Evolutionary conservation across 2,329 filamentous ascomycete genomes (phyloP).

Genomic region (Septoria petroselini): DNA sequence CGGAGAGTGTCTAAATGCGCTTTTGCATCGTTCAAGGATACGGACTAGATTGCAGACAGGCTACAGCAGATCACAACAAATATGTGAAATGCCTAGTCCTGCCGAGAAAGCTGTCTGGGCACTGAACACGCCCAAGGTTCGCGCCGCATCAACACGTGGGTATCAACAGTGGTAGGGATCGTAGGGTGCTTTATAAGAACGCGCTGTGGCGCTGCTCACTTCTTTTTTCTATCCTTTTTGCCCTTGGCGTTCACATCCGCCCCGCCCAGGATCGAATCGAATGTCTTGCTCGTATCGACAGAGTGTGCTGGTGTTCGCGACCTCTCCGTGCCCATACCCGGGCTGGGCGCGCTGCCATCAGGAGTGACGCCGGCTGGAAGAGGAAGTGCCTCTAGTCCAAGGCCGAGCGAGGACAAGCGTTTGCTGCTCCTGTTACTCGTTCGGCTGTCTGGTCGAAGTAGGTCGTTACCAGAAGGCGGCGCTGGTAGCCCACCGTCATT

Average conservation of each 20-base stretch:
- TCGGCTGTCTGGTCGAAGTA: constrained; percentile 23
- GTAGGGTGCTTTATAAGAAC: no score
- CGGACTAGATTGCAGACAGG: no score
- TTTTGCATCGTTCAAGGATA: no score
- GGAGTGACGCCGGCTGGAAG: constrained; percentile 46
- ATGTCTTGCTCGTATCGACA: constrained; percentile 45
- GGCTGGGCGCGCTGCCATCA: constrained; percentile 27
- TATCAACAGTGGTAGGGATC: no score
- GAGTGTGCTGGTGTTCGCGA: constrained; percentile 33
- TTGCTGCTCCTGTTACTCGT: constrained; percentile 31
- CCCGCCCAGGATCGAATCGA: constrained; percentile 46
- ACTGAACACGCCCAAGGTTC: no score
- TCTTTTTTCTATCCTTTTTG: constrained; percentile 37
- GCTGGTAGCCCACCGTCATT: constrained; percentile 24
- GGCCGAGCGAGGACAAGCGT: constrained; percentile 45
- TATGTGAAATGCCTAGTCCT: no score
- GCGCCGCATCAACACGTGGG: no score
- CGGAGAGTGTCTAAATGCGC: no score
- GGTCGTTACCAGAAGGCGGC: constrained; percentile 21
- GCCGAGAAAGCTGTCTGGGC: no score
- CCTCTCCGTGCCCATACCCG: constrained; percentile 21
- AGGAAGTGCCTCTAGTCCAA: constrained; percentile 49
- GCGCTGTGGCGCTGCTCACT: constrained; percentile 9
- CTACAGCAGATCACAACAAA: no score
- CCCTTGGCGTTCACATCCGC: constrained; percentile 32